phyloP scores from a whole-genome alignment of 768 basidiomycete genomes.

The Pulveroboletus sp. region DNA sequence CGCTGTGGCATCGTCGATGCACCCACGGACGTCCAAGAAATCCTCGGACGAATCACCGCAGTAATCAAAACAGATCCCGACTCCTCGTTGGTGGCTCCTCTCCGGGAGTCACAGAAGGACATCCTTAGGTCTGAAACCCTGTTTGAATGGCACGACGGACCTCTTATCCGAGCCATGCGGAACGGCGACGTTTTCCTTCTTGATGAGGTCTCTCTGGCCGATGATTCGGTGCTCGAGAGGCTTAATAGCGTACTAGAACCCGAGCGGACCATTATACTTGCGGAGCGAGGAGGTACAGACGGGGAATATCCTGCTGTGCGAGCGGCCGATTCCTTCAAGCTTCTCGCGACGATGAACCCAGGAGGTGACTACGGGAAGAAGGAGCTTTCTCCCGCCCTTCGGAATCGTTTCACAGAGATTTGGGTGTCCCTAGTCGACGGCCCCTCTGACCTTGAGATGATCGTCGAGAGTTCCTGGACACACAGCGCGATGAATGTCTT shows the following conservation, averaged over 20 bases:
- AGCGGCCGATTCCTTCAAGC: slow-evolving; percentile 71
- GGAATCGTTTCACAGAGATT: slow-evolving; percentile 98
- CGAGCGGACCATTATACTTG: slow-evolving; percentile 80
- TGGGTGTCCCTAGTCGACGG: slow-evolving; percentile 90
- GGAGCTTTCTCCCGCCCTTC: slow-evolving; percentile 91
- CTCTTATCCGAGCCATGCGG: slow-evolving; percentile 90
- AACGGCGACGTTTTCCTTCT: slow-evolving; percentile 81
- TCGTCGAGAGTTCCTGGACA: slow-evolving; percentile 70
- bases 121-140: slow-evolving; percentile 61
- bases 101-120: slow-evolving; percentile 43
- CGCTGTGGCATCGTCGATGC: slow-evolving; percentile 35
- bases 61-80: slow-evolving; percentile 30
- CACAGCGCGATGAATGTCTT: slow-evolving; percentile 47
- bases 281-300: slow-evolving; percentile 83
- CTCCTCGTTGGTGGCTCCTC: slow-evolving; percentile 24
- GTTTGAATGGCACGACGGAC: slow-evolving; percentile 97
- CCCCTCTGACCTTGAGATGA: slow-evolving; percentile 68
- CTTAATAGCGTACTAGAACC: slow-evolving; percentile 97
- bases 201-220: slow-evolving; percentile 96
- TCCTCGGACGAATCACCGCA: slow-evolving; percentile 25
- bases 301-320: slow-evolving; percentile 61
- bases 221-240: slow-evolving; percentile 96
- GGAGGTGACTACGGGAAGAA: slow-evolving; percentile 99
- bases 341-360: slow-evolving; percentile 98
- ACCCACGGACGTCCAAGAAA: slow-evolving; percentile 22